Base-by-base conservation (phyloP, 495 filamentous ascomycete genomes). In the Apiosordaria backusii region DNA sequence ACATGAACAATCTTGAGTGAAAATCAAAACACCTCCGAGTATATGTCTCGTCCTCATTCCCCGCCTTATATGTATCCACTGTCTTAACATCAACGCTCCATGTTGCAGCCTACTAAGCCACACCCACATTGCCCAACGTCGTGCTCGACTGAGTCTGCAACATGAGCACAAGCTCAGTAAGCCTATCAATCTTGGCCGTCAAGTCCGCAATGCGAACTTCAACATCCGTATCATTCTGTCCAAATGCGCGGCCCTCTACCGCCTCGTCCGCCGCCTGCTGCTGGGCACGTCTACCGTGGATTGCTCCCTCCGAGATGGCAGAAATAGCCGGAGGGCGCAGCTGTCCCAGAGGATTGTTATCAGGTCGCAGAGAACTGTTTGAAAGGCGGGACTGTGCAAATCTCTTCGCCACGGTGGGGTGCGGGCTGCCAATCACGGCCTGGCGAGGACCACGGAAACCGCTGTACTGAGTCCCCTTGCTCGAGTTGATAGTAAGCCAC, bases 161-260 rank as follows among this genome's bases (percentile, higher is more conserved):
- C 22, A 72, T 63, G 22, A 82, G 57, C 15, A 84, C 74, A 26
- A 82, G 62, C 52, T 78, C 74, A 2, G 81, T 82, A 62, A 84
- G 57, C 4, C 76, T 75, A 63, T 84, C 81, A 64, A 84, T 83
- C 76, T 83, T 84, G 26, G 71, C 70, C 7, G 76, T 62, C 59
- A 84, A 53, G 25, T 84, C 81, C 4, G 75, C 73, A 61, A 84
- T 80, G n/a, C 69, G 74, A 1, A 71, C 72, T 60, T 82, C 79
- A n/a, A 81, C 71, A 63, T 80, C 75, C 22, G 67, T 74, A 18
- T 75, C 69, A 21, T 71, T 71, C 53, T 77, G 68, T 19, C 67
- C 70, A 24, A 68, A 69, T 27, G 75, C 71, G 26, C 75, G 70
- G 13, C 78, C 77, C 21, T 72, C 74, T 9, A 54, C 69, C 25